Percentiles rank a stretch among this genome's conserved stretches.
These are phyloP conservation scores for Wallacemonas collosoma DNA, from an alignment of 208 protist species.

Conservation along the genomic window DNA sequence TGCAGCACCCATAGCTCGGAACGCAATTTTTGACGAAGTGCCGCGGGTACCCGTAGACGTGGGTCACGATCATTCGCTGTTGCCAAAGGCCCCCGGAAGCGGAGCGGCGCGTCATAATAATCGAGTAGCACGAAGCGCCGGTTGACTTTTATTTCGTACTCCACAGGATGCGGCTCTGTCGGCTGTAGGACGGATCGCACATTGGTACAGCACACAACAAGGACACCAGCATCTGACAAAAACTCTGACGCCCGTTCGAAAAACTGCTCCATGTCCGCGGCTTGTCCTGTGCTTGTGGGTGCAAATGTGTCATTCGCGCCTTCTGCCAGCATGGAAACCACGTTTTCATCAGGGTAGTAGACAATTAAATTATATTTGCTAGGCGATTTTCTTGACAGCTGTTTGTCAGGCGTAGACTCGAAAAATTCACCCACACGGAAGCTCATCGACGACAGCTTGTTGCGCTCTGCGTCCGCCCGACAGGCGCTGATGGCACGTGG, in stretches of 20 bases:
- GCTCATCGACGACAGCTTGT: conserved; percentile 57
- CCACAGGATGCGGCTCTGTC: conserved; percentile 69
- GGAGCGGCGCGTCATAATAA: conserved; percentile 85
- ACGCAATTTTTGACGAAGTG: conserved; percentile 57
- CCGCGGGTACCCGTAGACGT: neutral
- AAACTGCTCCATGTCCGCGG: conserved; percentile 78
- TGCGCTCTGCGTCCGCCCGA: conserved; percentile 43
- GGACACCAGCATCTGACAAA: conserved; percentile 72
- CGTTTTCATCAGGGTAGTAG: conserved; percentile 79
- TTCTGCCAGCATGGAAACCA: conserved; percentile 41
- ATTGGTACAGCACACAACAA: conserved; percentile 86
- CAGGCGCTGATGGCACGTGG: conserved; percentile 57
- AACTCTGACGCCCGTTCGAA: conserved; percentile 71
- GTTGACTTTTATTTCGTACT: conserved; percentile 91
- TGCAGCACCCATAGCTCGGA: conserved; percentile 89
- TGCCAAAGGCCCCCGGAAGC: conserved; percentile 21
- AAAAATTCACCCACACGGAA: conserved; percentile 84
- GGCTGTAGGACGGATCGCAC: conserved; percentile 70
- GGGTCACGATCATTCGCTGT: neutral
- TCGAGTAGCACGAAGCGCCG: conserved; percentile 89
- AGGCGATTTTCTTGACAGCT: neutral
- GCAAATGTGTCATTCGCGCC: conserved; percentile 48
- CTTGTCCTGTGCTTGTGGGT: conserved; percentile 52
- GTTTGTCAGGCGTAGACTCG: conserved; percentile 11
- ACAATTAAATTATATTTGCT: conserved; percentile 72